These are phyloP conservation scores for Coprinopsis marcescibilis DNA, from an alignment of 768 basidiomycete species.

Conservation along the genomic window DNA sequence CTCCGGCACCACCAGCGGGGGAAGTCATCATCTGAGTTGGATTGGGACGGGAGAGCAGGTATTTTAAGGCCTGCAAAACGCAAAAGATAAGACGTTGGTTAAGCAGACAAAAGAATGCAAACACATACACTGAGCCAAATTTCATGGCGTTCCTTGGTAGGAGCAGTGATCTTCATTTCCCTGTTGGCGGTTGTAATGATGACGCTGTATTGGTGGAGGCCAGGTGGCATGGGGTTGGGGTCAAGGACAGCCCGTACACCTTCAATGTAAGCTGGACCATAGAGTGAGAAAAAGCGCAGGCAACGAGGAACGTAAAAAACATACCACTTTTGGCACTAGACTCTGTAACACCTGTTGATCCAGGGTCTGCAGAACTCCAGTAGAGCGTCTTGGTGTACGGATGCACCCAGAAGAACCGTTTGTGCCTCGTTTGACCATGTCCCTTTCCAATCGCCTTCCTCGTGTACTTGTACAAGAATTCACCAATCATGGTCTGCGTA, in stretches of 20 bases:
- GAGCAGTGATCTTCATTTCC: constrained; percentile 98
- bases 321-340: constrained; percentile 95
- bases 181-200: constrained; percentile 88
- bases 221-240: constrained; percentile 93
- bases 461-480: constrained; percentile 98
- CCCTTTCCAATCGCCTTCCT: constrained; percentile 85
- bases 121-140: constrained; percentile 86
- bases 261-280: constrained; percentile 80
- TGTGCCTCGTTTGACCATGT: constrained; percentile 83
- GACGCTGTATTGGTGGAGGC: constrained; percentile 88
- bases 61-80: constrained; percentile 96
- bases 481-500: constrained; percentile 99
- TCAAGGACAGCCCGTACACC: constrained; percentile 89
- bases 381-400: constrained; percentile 97
- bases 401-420: constrained; percentile 99
- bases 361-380: constrained; percentile 95
- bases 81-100: constrained; percentile 7
- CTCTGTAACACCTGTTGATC: constrained; percentile 80
- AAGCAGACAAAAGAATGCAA: constrained; percentile 11
- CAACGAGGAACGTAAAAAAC: constrained; percentile 22
- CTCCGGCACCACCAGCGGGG: constrained; percentile 27
- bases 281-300: background rate
- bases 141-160: constrained; percentile 91
- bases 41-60: constrained; percentile 75
- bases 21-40: constrained; percentile 31